Evolutionary conservation across 345 rosid species (phyloP), one percentile per base, ranked within the genome.

Genomic region (Camelina laxa): DNA sequence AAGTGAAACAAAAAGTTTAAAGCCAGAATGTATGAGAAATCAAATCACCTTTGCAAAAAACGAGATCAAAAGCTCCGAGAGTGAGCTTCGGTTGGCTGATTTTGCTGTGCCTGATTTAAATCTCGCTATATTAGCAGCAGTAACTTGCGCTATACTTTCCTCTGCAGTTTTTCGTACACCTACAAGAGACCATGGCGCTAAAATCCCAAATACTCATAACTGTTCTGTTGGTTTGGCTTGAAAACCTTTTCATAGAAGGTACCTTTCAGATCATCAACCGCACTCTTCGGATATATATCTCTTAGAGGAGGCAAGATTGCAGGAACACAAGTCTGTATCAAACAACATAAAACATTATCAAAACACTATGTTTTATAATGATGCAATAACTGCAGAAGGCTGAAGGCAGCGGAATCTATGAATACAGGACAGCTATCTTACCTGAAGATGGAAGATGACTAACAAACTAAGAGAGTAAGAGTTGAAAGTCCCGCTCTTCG

Each of bases 371-470:
- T 41, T 58, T 19, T 44, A 16, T 8, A 20, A 42, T 44, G 65
- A 55, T 20, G 64, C 41, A 51, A 62, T 42, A 53, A 13, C 27
- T 51, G 33, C 13, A 19, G 31, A 22, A 71, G 6, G 49, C 41
- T 49, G 9, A n/a, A 70, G 4, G 50, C 42, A 61, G 10, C 3
- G 0, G 20, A 53, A 41, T 24, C 31, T 36, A 49, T 57, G 59
- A 56, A 47, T 8, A 69, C 1, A 51, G 39, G 48, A 60, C 33
- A 15, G 19, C 27, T 36, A 50, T 62, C 6, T 74, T 74, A 89
- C 97, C 97, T 94, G 98, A 79, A 94, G 86, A 86, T 91, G 98
- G 81, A 94, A 94, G 82, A 94, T 77, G 55, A 94, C 95, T 36
- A 91, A 86, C 80, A 94, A 79, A 82, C 88, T 76, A 67, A 94